These are phyloP conservation scores for Melanogaster broomeanus DNA, from an alignment of 768 basidiomycete species.

Conservation along the genomic window DNA sequence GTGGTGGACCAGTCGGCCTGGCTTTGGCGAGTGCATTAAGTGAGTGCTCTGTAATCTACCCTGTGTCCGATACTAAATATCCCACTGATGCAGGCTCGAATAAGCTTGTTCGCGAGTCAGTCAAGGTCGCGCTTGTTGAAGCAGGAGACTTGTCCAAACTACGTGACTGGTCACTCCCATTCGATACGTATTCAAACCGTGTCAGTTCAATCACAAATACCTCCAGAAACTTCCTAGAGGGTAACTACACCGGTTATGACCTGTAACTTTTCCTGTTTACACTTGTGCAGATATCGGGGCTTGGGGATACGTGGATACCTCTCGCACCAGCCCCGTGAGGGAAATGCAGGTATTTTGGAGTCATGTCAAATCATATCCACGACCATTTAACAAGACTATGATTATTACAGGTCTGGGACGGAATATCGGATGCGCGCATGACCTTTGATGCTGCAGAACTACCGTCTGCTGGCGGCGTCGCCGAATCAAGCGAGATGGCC, in stretches of 20 bases:
- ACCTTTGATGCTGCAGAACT: conserved; percentile 60
- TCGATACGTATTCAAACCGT: conserved; percentile 71
- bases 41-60: conserved; percentile 36
- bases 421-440: conserved; percentile 78
- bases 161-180: conserved; percentile 60
- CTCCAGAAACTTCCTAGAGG: conserved; percentile 65
- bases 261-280: not conserved
- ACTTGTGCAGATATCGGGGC: conserved; percentile 65
- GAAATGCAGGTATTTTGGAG: conserved; percentile 88
- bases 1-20: conserved; percentile 91
- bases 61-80: not conserved
- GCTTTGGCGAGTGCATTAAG: conserved; percentile 87
- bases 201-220: conserved; percentile 84
- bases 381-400: conserved; percentile 3
- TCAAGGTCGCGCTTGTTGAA: conserved; percentile 77
- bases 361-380: not conserved
- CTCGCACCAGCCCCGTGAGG: conserved; percentile 70
- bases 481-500: conserved; percentile 59
- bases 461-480: conserved; percentile 25
- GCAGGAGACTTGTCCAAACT: conserved; percentile 73
- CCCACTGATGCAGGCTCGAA: conserved; percentile 49
- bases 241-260: conserved; percentile 37
- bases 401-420: conserved; percentile 91
- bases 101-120: conserved; percentile 46
- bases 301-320: conserved; percentile 75